phyloP scores from a whole-genome alignment of 2,329 filamentous ascomycete genomes.

The Colletotrichum lentis region DNA sequence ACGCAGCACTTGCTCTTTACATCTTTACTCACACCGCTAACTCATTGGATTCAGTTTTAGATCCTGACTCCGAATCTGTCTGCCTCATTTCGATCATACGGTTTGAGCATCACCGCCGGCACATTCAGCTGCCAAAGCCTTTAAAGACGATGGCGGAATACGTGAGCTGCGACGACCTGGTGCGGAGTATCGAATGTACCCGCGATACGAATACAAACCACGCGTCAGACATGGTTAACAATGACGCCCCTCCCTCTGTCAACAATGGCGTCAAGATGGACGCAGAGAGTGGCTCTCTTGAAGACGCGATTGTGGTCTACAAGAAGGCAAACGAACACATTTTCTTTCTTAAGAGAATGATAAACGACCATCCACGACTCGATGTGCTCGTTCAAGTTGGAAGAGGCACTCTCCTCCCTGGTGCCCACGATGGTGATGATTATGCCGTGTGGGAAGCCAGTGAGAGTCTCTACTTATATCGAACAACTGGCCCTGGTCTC shows the following conservation, averaged over 20 bases:
- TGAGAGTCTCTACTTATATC: neutral
- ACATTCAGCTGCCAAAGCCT: neutral
- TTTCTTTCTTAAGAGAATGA: constrained; percentile 18
- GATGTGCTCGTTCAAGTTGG: constrained; percentile 1
- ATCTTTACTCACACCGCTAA: too few relatives aligned
- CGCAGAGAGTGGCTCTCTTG: neutral
- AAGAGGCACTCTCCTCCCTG: neutral
- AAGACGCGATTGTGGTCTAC: neutral
- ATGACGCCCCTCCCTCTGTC: neutral
- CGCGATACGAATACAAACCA: neutral
- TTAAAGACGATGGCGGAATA: neutral
- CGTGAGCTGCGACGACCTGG: neutral
- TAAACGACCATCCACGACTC: neutral
- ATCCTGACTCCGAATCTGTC: too few relatives aligned
- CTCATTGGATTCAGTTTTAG: too few relatives aligned
- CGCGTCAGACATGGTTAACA: neutral
- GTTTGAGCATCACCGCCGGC: neutral
- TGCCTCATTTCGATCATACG: neutral
- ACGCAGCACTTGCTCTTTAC: neutral
- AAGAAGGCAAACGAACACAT: neutral
- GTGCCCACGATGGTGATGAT: rapidly evolving
- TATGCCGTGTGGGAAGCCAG: neutral
- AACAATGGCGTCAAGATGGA: neutral
- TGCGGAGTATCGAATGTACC: neutral
- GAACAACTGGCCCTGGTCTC: rapidly evolving